Conservation (phyloP, 805 yeast genomes). For the Lipomyces sp. region DNA sequence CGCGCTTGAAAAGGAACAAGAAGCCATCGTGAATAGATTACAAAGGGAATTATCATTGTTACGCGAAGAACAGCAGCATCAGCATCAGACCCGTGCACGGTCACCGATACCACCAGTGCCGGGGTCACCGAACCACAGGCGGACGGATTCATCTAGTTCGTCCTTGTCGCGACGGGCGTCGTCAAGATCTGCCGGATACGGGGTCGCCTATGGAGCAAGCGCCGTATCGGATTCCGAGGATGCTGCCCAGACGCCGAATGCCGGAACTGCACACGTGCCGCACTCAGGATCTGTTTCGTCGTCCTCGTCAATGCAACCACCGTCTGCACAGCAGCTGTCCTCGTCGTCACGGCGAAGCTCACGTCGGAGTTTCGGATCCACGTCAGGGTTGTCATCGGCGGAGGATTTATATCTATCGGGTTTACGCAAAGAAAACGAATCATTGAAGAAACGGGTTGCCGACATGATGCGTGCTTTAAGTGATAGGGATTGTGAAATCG, state of each 20-base stretch:
- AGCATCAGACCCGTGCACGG: constrained; percentile 21
- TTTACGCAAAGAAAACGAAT: constrained; percentile 42
- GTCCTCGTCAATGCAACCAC: constrained; percentile 12
- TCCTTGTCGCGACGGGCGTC: constrained; percentile 41
- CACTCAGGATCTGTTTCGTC: constrained; percentile 4
- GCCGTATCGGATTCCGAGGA: constrained; percentile 37
- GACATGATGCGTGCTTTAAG: constrained; percentile 40
- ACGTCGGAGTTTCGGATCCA: constrained; percentile 39
- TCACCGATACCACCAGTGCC: constrained; percentile 21
- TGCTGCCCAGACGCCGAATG: constrained; percentile 16
- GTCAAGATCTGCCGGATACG: constrained; percentile 37
- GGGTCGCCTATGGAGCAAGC: constrained; percentile 19
- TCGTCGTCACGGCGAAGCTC: constrained; percentile 36
- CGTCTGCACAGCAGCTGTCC: constrained; percentile 24
- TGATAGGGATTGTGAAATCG: constrained; percentile 43
- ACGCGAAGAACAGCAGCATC: constrained; percentile 54
- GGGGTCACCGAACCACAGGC: constrained; percentile 22
- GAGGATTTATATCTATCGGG: constrained; percentile 36
- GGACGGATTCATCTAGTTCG: constrained; percentile 43
- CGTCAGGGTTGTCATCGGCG: constrained; percentile 30
- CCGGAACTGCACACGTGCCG: constrained; percentile 4
- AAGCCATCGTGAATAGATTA: constrained; percentile 68
- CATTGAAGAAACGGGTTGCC: constrained; percentile 42
- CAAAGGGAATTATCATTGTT: constrained; percentile 64
- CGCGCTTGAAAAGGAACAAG: constrained; percentile 71